phyloP scores from a whole-genome alignment of 345 rosid species.

The Pelargonium nanum region DNA sequence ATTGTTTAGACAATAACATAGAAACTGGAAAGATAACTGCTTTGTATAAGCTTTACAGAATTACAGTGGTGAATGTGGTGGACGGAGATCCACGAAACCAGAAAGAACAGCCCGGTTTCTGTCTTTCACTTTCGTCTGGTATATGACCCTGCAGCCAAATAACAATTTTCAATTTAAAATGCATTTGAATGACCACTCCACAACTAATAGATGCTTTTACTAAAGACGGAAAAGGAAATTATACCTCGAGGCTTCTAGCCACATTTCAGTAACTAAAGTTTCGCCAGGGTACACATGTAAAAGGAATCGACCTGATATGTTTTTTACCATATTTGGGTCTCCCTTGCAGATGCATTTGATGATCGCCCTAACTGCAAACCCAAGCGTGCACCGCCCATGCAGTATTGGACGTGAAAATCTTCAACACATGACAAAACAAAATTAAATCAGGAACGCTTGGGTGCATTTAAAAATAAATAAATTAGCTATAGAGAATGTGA shows the following conservation, averaged over 20 bases:
- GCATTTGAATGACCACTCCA: background rate
- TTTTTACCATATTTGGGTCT: constrained; percentile 45
- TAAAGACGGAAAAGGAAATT: background rate
- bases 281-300: constrained; percentile 79
- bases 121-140: constrained; percentile 59
- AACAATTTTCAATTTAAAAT: constrained; percentile 6
- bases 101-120: constrained; percentile 50
- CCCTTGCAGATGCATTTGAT: constrained; percentile 73
- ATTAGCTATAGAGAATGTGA: background rate
- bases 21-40: no score
- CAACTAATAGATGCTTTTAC: background rate
- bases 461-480: no score
- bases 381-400: constrained; percentile 84
- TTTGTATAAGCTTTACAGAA: no score
- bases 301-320: constrained; percentile 63
- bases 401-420: constrained; percentile 77
- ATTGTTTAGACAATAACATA: no score
- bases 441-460: background rate
- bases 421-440: background rate
- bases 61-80: constrained; percentile 37
- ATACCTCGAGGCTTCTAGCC: constrained; percentile 74
- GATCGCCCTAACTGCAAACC: constrained; percentile 70
- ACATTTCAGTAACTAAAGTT: constrained; percentile 70
- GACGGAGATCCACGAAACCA: constrained; percentile 55
- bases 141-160: constrained; percentile 45